Conservation (phyloP, 441 rosid species). For the Gossypium davidsonii region DNA sequence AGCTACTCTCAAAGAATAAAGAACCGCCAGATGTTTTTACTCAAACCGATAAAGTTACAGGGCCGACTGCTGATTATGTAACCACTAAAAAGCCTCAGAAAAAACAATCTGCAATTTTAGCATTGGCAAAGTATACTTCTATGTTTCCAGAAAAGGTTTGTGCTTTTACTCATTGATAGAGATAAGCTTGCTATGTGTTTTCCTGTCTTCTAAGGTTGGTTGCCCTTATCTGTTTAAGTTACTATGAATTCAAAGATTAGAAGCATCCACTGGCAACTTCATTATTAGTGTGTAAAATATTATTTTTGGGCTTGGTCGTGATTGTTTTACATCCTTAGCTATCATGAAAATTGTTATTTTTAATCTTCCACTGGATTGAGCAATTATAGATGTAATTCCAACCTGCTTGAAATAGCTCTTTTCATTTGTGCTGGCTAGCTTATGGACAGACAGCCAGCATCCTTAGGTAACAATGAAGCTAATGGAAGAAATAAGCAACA, state of each 20-base stretch:
- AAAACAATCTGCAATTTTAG: conserved; percentile 39
- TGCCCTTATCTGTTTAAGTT: background rate
- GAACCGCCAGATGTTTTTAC: conserved; percentile 34
- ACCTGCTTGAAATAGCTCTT: background rate
- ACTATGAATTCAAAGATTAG: background rate
- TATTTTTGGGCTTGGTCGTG: conserved; percentile 10
- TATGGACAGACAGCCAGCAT: background rate
- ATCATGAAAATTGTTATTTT: background rate
- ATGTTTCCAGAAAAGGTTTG: conserved; percentile 91
- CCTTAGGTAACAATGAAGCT: background rate
- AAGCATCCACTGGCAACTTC: background rate
- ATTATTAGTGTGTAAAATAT: conserved; percentile 1
- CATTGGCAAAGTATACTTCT: conserved; percentile 51
- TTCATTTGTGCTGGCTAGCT: background rate
- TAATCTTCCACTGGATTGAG: conserved; percentile 2
- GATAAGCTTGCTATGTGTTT: conserved; percentile 5
- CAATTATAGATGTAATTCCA: background rate
- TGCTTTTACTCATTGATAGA: conserved; percentile 3
- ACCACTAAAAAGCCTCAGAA: conserved; percentile 37
- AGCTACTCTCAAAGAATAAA: conserved; percentile 55
- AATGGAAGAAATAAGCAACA: background rate
- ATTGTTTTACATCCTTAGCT: conserved; percentile 3
- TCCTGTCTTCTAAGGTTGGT: conserved; percentile 1
- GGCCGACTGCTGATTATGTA: conserved; percentile 27
- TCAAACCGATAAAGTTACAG: conserved; percentile 31